Base-by-base conservation (phyloP, 306 rosid genomes). In the Cucumis sativus region DNA sequence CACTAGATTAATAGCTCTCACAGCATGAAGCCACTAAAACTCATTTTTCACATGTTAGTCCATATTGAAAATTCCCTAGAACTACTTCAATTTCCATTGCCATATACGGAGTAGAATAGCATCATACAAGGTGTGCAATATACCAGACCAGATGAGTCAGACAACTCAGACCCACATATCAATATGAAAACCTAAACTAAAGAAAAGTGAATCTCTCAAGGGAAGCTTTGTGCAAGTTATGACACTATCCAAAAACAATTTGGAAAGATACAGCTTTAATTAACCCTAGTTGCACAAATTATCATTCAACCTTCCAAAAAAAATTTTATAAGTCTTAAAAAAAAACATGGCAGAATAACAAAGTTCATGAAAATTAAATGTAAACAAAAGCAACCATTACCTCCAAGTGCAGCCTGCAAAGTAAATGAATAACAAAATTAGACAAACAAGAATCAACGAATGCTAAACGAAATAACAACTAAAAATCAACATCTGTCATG, bases 391-490 rank as follows among this genome's bases (percentile, higher is more conserved):
- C 78, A 80, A 89, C 94, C 94, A 64, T 82, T 61, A 41, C 64
- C 84, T 88, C 81, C 80, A 57, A 74, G 81, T 72, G 85, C 8
- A 64, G 75, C 88, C 94, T 89, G 90, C 86, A 88, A n/a, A 78
- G 55, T 4, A 37, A 81, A 74, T 49, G 6, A 75, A 79, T 55
- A 76, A n/a, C 8, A 60, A 45, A 39, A 69, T 79, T 28, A 87
- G 78, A 40, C 17, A 23, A 5, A 1, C 57, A 52, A 5, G 57
- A 16, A 51, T 25, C 51, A 49, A 54, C 10, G 66, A 62, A 20
- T 47, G 51, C 45, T 30, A 77, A 71, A 61, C 8, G 25, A 39
- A 74, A 15, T 58, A 49, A 16, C 30, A 62, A 60, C 64, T 10
- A 79, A 77, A 80, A 78, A 72, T 51, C 47, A 51, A 30, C 35